phyloP scores from a whole-genome alignment of 2,329 filamentous ascomycete genomes.

The Stagonosporopsis cucurbitacearum region DNA sequence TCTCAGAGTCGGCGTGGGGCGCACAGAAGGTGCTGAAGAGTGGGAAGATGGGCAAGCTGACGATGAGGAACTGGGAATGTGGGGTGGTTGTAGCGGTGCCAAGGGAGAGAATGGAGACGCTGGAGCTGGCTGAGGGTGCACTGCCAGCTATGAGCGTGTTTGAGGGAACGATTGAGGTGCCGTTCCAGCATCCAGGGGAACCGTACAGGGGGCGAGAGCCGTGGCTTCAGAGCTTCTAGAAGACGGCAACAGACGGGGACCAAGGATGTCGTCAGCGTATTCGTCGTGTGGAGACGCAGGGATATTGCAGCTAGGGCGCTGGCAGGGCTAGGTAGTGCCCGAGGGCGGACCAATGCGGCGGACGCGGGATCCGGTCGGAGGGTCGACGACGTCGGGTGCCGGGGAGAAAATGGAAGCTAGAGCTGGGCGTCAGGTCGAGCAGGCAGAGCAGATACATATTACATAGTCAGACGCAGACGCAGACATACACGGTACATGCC shows the following conservation, averaged over 20 bases:
- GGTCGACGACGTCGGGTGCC: constrained; percentile 2
- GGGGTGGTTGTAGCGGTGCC: constrained; percentile 76
- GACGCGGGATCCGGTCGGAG: constrained; percentile 16
- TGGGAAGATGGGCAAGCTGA: constrained; percentile 75
- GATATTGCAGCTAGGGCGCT: background rate
- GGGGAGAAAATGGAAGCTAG: constrained; percentile 3
- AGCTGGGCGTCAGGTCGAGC: background rate
- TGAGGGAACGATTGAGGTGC: constrained; percentile 63
- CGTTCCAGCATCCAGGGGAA: constrained; percentile 67
- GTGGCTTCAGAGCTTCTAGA: background rate
- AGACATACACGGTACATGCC: background rate
- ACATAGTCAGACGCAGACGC: no score
- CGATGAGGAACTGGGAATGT: constrained; percentile 88
- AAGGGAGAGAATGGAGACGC: constrained; percentile 20
- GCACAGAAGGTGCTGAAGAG: constrained; percentile 72
- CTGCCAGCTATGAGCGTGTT: constrained; percentile 58
- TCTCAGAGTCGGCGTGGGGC: constrained; percentile 95
- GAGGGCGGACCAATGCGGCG: constrained; percentile 34
- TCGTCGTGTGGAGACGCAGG: background rate
- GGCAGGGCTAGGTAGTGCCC: constrained; percentile 3
- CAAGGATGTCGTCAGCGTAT: constrained; percentile 7
- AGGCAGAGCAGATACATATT: no score
- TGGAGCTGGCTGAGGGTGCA: constrained; percentile 17
- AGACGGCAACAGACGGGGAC: no score
- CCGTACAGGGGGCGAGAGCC: constrained; percentile 51